Conservation (phyloP, 345 rosid species). For the Euclidium syriacum region DNA sequence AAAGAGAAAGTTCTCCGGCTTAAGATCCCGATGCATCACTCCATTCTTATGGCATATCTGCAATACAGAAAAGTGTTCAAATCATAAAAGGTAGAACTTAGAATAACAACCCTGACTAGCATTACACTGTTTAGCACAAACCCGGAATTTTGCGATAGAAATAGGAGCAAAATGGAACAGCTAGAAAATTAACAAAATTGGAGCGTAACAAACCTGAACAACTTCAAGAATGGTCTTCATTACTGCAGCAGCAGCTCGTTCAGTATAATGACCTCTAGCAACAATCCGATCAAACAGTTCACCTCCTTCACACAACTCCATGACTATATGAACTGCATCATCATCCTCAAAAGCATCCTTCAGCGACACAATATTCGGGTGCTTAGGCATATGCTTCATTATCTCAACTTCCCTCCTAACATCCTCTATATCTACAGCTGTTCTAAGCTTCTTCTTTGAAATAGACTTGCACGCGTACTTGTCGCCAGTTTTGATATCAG, state of each 20-base stretch:
- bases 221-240: conserved; percentile 83
- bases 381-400: conserved; percentile 76
- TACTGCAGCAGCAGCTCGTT: conserved; percentile 76
- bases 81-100: not conserved
- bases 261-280: conserved; percentile 88
- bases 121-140: not conserved
- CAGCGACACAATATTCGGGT: conserved; percentile 64
- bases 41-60: conserved; percentile 76
- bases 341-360: conserved; percentile 79
- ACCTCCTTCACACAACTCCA: conserved; percentile 94
- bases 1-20: conserved; percentile 86
- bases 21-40: conserved; percentile 82
- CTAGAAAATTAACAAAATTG: not conserved
- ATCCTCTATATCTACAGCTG: conserved; percentile 79
- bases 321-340: conserved; percentile 75
- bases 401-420: conserved; percentile 92
- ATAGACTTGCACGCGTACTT: conserved; percentile 78
- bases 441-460: conserved; percentile 82
- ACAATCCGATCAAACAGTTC: conserved; percentile 90
- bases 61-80: conserved; percentile 1
- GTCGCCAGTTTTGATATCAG: conserved; percentile 47
- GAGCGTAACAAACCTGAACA: conserved; percentile 55
- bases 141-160: not conserved
- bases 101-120: not conserved
- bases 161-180: not conserved